These are phyloP conservation scores for Cinchona pubescens DNA, from an alignment of 257 asterid genomes.

Conservation along the genomic window DNA sequence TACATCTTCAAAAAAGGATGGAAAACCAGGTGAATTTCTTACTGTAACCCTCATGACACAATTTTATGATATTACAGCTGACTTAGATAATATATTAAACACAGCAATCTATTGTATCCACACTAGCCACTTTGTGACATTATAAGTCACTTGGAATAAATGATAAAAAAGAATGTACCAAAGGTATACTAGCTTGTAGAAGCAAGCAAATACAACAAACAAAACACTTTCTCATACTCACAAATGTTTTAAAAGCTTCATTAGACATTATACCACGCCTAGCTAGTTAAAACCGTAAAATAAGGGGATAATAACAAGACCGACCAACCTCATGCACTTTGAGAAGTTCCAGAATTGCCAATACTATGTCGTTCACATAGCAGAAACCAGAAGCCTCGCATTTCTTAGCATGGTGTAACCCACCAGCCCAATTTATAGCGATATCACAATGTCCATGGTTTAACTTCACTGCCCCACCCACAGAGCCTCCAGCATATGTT, in stretches of 20 bases:
- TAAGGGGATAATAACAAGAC: neutral
- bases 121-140: neutral
- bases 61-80: neutral
- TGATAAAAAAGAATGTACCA: neutral
- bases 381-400: constrained; percentile 47
- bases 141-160: neutral
- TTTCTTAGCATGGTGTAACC: constrained; percentile 47
- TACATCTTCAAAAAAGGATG: too few relatives aligned
- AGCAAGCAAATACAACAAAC: neutral
- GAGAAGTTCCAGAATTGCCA: constrained; percentile 44
- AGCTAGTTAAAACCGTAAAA: neutral
- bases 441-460: constrained; percentile 27
- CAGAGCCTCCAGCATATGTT: constrained; percentile 31
- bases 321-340: constrained; percentile 37
- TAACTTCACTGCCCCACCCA: constrained; percentile 27
- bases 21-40: neutral
- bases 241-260: neutral
- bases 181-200: neutral
- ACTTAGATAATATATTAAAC: neutral
- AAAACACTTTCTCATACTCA: neutral
- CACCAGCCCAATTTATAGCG: constrained; percentile 44
- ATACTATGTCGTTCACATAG: constrained; percentile 48
- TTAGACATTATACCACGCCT: neutral
- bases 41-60: neutral
- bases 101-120: neutral